Base-by-base conservation (phyloP, 768 basidiomycete genomes). In the Termitomyces sp. region DNA sequence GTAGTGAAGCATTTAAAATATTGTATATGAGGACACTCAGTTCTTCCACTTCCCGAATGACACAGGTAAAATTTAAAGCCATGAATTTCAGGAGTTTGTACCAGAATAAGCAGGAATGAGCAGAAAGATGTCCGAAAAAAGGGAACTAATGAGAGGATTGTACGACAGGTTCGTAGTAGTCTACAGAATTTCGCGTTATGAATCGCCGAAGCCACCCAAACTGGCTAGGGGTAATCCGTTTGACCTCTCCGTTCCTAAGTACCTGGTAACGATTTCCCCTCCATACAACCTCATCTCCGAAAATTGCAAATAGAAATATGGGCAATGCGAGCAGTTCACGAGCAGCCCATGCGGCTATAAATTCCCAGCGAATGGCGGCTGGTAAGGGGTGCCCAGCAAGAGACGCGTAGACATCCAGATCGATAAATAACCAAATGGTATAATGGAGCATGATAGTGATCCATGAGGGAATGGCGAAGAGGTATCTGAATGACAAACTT, bases 291-390 rank as follows among this genome's bases (percentile, higher is more conserved):
- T 86, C 84, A 68, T 85, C 79, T 30, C 95, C 94, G 50, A 87
- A 72, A 40, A 99, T 83, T 6, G 91, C 96, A 60, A 88, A 76
- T 7, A 88, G 49, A 84, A 87, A 99, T 57, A 98, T 92, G 0
- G 97, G 97, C 22, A 98, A 75, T 4, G 96, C 88, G 58, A 95
- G 70, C 40, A 87, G 13, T 73, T 99, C 97, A 56, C 97, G 82
- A 20, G 80, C 74, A 18, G 77, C 69, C 93, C 95, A 99, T 7
- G 93, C 91, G 32, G 76, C 66, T 43, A 93, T 64, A 71, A 97
- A 98, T 51, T 74, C 66, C 73, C 78, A 79, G 13, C 77, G 75
- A 48, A 76, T 76, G 34, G 74, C 68, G 40, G 72, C 65, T 2
- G 82, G 81, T 45, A 89, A 68, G 50, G 85, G 76, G 69, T 86